Evolutionary conservation across 192 early-diverging fungal genomes (phyloP).

Genomic region (Geosiphon pyriformis): DNA sequence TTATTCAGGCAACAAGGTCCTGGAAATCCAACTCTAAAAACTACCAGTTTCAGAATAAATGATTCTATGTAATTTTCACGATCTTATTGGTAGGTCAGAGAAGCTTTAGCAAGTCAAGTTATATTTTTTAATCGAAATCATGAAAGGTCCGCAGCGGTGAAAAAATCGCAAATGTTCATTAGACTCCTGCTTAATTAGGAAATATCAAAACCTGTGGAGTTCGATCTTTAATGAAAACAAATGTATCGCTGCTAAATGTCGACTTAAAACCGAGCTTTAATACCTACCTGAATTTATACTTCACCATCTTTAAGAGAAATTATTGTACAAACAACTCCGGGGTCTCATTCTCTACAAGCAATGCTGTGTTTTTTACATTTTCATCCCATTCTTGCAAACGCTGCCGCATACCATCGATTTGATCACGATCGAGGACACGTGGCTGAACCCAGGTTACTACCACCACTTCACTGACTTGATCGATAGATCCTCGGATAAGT

Average conservation of each 20-base stretch:
- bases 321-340: constrained; percentile 52
- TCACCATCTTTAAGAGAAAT: not conserved
- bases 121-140: not conserved
- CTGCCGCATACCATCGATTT: constrained; percentile 80
- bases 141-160: not conserved
- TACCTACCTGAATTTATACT: not conserved
- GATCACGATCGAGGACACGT: constrained; percentile 84
- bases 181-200: not conserved
- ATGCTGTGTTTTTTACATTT: constrained; percentile 71
- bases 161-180: too few relatives aligned
- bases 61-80: too few relatives aligned
- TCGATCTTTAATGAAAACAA: not conserved
- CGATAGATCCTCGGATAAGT: constrained; percentile 88
- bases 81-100: too few relatives aligned
- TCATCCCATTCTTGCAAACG: constrained; percentile 81
- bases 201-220: not conserved
- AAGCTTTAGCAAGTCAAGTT: too few relatives aligned
- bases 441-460: constrained; percentile 97
- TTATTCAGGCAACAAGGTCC: too few relatives aligned
- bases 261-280: not conserved
- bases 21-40: too few relatives aligned
- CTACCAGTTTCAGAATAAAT: too few relatives aligned
- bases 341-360: constrained; percentile 69
- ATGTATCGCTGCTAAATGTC: not conserved
- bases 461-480: constrained; percentile 89